These are phyloP conservation scores for Rubus parviflorus DNA, from an alignment of 306 rosid species.

Conservation along the genomic window DNA sequence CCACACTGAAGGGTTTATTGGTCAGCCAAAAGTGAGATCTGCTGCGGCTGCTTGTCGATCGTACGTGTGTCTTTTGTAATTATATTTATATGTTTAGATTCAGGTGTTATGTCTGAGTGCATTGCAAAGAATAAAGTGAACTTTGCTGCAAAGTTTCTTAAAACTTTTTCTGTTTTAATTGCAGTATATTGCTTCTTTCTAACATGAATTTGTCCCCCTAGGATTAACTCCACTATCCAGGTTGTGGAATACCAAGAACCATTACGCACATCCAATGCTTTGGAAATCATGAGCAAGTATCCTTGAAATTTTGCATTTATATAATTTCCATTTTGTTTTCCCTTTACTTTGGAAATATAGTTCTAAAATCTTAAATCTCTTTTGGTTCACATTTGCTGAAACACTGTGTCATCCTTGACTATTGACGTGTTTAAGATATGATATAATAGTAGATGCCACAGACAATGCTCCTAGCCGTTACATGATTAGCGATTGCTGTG, in stretches of 20 bases:
- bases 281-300: slow-evolving; percentile 85
- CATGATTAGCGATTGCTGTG: slow-evolving; percentile 96
- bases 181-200: slow-evolving; percentile 25
- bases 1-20: slow-evolving; percentile 82
- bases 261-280: slow-evolving; percentile 75
- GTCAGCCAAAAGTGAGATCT: slow-evolving; percentile 88
- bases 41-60: slow-evolving; percentile 81
- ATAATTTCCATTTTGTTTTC: slow-evolving; percentile 1
- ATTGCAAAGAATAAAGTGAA: background rate
- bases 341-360: slow-evolving; percentile 1
- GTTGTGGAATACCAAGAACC: slow-evolving; percentile 86
- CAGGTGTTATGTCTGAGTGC: slow-evolving; percentile 4
- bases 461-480: slow-evolving; percentile 98
- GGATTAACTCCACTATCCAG: slow-evolving; percentile 83
- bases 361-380: background rate
- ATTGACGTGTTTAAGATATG: slow-evolving; percentile 57
- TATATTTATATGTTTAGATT: background rate
- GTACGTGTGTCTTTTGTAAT: slow-evolving; percentile 41
- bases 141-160: background rate
- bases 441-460: slow-evolving; percentile 83
- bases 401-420: slow-evolving; percentile 40
- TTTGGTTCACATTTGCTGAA: slow-evolving; percentile 9
- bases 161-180: slow-evolving; percentile 18
- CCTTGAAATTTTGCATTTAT: slow-evolving; percentile 29
- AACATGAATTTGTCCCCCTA: slow-evolving; percentile 28